Evolutionary conservation across 495 filamentous ascomycete species (phyloP), one percentile per base, ranked within the genome.

Genomic region (Pyronema omphalodes): DNA sequence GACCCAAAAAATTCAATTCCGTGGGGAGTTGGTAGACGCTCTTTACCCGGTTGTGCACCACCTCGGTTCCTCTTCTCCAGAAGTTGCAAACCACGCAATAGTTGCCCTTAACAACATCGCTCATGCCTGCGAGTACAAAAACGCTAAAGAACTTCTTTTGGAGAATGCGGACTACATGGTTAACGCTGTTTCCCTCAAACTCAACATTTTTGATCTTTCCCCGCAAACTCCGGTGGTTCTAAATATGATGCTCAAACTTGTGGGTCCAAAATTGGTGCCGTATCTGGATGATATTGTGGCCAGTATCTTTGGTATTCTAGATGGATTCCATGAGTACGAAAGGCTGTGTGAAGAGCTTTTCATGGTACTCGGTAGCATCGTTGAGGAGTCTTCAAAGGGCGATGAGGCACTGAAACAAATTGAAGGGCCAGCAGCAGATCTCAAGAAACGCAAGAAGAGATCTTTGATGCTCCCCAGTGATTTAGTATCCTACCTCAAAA

Each of bases 81-180:
- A 71, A 6, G 73, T 96, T 4, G 81, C 88, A 57, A 73, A 74
- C 14, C 91, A 96, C 68, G 83, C 88, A 15, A 86, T 95, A 59
- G 77, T 78, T 3, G 85, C 82, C 45, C 75, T 99, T 3, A 87
- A 94, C 60, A 77, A 80, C 9, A 71, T 95, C 33, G 81, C 91
- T 7, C 62, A 66, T 7, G 71, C 82, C 0, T 95, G 88, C 66
- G 79, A 76, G 14, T 99, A 96, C 61, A 39, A 61, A 0, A 79
- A 74, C 59, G 79, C 88, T 8, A 81, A 81, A 35, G 78, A 85
- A 9, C 71, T 99, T 56, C 79, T 99, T 44, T 75, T 95, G 45
- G 81, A 86, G 34, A 99, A 99, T 57, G 88, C 83, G 19, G 91
- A 99, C 66, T 99, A 99, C 65, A 81, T 99, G 68, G 81, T 94